Evolutionary conservation across 2,329 filamentous ascomycete genomes (phyloP).

Genomic region (Bipolaris cookei): DNA sequence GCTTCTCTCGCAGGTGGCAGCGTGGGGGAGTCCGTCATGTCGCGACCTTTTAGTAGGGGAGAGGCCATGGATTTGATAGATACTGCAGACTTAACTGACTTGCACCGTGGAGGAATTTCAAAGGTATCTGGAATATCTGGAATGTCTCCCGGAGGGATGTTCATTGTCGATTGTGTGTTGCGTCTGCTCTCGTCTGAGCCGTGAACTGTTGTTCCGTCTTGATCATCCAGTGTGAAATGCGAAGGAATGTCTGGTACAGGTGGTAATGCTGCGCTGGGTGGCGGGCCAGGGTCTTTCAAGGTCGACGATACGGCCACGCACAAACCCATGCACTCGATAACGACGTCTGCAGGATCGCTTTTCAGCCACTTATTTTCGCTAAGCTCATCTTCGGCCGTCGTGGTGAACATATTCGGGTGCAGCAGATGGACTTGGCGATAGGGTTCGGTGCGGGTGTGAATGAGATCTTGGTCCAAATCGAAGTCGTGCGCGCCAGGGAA

Average conservation of each 20-base stretch:
- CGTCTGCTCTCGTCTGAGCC: constrained; percentile 57
- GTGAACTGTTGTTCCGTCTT: constrained; percentile 37
- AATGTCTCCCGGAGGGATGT: constrained; percentile 31
- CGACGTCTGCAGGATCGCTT: constrained; percentile 78
- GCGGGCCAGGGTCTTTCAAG: constrained; percentile 55
- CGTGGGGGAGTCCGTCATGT: constrained; percentile 66
- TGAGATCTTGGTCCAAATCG: constrained; percentile 78
- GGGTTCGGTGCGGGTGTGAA: constrained; percentile 75
- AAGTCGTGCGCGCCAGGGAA: constrained; percentile 74
- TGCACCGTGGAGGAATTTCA: constrained; percentile 30
- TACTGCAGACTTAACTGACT: constrained; percentile 52
- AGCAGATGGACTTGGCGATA: constrained; percentile 76
- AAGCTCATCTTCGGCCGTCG: constrained; percentile 80
- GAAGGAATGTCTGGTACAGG: constrained; percentile 47
- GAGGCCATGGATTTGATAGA: constrained; percentile 55
- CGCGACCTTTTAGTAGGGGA: constrained; percentile 51
- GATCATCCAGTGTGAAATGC: constrained; percentile 43
- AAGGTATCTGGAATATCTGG: constrained; percentile 30
- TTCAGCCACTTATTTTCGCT: constrained; percentile 80
- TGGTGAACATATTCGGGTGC: constrained; percentile 83
- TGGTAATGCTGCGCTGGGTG: constrained; percentile 55
- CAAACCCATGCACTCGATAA: constrained; percentile 79
- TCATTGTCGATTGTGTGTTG: constrained; percentile 61
- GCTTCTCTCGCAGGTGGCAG: constrained; percentile 57
- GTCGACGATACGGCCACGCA: constrained; percentile 56